Percentiles rank a stretch among this genome's conserved stretches.
phyloP scores from a whole-genome alignment of 2,329 filamentous ascomycete species.

The Fusarium metavorans region DNA sequence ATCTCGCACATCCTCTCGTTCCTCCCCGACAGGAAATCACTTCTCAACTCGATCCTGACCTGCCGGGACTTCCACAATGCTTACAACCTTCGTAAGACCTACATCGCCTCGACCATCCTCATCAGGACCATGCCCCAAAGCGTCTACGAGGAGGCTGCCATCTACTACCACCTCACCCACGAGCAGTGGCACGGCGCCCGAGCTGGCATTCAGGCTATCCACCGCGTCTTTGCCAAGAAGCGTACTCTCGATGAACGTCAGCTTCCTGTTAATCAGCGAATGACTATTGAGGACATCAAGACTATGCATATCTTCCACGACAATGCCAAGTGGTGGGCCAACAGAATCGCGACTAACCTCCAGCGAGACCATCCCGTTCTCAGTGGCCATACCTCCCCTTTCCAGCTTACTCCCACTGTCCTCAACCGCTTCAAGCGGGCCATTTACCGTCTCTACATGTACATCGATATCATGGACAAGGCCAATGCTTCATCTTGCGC shows the following conservation, averaged over 20 bases:
- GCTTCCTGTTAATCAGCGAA: background rate
- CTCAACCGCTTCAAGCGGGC: background rate
- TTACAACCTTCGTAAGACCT: background rate
- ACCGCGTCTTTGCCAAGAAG: background rate
- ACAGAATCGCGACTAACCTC: background rate
- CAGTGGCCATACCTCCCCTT: background rate
- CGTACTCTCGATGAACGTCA: background rate
- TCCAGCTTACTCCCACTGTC: background rate
- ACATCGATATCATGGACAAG: background rate
- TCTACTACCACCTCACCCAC: background rate
- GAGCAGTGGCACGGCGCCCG: slow-evolving; percentile 8
- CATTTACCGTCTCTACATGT: slow-evolving; percentile 16
- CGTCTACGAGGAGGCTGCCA: slow-evolving; percentile 9
- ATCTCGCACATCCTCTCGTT: slow-evolving; percentile 16
- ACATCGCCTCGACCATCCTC: slow-evolving; percentile 11
- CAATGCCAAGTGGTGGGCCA: slow-evolving; percentile 8
- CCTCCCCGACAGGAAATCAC: background rate
- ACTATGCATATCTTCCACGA: slow-evolving; percentile 9
- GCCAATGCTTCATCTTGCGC: background rate
- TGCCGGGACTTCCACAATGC: slow-evolving; percentile 7
- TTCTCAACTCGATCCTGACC: background rate
- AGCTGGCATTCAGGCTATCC: background rate
- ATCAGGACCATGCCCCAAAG: slow-evolving; percentile 22
- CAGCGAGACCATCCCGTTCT: background rate
- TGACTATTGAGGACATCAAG: slow-evolving; percentile 1